These are phyloP conservation scores for Dysphania ambrosioides DNA, from an alignment of 148 eudicot species.

Conservation along the genomic window DNA sequence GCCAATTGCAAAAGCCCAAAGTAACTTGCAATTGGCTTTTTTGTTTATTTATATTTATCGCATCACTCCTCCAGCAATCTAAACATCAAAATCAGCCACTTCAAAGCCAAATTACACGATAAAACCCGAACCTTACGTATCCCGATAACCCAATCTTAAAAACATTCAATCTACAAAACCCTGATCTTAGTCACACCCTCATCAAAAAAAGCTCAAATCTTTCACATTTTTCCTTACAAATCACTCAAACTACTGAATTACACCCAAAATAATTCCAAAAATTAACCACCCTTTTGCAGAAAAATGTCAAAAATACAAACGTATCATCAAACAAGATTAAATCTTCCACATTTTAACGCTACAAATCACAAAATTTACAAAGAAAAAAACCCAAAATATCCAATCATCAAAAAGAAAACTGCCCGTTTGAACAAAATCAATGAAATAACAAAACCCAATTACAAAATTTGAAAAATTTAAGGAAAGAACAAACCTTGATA, in stretches of 20 bases:
- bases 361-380: neutral
- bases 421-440: constrained; percentile 5
- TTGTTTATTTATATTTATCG: too few species aligned
- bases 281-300: neutral
- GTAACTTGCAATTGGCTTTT: too few species aligned
- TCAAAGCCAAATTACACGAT: too few species aligned
- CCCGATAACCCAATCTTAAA: neutral
- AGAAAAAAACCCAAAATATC: neutral
- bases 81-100: too few species aligned
- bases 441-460: too few species aligned
- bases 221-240: neutral
- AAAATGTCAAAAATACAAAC: too few species aligned
- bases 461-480: too few species aligned
- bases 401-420: neutral
- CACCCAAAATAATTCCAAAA: neutral
- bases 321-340: neutral
- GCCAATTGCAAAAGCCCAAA: too few species aligned
- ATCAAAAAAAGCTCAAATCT: neutral
- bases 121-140: neutral
- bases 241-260: neutral
- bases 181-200: neutral
- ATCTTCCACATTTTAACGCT: neutral
- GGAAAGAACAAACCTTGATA: constrained; percentile 1
- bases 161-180: neutral
- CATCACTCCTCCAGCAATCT: too few species aligned